Evolutionary conservation across 2,329 filamentous ascomycete species (phyloP), one percentile per base, ranked within the genome.

Genomic region (Chlorencoelia australis): DNA sequence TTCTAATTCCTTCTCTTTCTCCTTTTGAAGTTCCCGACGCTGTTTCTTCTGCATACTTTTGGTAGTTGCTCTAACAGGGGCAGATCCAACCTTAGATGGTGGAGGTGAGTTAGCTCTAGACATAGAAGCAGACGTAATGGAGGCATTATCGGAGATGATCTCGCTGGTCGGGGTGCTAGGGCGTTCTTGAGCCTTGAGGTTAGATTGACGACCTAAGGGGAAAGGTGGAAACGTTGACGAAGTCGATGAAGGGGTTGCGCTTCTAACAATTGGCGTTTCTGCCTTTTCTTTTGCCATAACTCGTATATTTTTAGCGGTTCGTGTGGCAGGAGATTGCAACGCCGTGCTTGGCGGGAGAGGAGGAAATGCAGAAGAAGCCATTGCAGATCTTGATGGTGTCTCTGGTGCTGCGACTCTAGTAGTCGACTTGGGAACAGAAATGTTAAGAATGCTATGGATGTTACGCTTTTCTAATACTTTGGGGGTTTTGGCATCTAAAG

Each of bases 1-100:
- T 34, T 73, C 66, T 9, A 67, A 58, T 40, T 79, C 76, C 10
- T 61, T 51, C 32, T 67, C 66, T 38, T 82, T 77, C 50, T 78
- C 75, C 51, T 77, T 81, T 41, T 74, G 64, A 13, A 69, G 71
- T 44, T 81, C 78, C 55, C 78, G 79, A 44, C 79, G 74, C 51
- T 83, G 75, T 58, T 88, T 89, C 54, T 82, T 81, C 54, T 82
- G 73, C 55, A 84, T 79, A 50, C 78, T 86, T 63, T 87, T 88
- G 7, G 82, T 86, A 30, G 79, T 82, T 15, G 66, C 64, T 41
- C 81, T 69, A 3, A 83, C 66, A 10, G 79, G 75, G 4, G 81
- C 80, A 29, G 33, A 75, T 4, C 82, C 82, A 31, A 86, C 65
- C 48, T 70, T 79, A 3, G 66, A 63, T 19, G 71, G 71, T 6